These are phyloP conservation scores for Neofusicoccum parvum DNA, from an alignment of 2,329 filamentous ascomycete species.

Conservation along the genomic window DNA sequence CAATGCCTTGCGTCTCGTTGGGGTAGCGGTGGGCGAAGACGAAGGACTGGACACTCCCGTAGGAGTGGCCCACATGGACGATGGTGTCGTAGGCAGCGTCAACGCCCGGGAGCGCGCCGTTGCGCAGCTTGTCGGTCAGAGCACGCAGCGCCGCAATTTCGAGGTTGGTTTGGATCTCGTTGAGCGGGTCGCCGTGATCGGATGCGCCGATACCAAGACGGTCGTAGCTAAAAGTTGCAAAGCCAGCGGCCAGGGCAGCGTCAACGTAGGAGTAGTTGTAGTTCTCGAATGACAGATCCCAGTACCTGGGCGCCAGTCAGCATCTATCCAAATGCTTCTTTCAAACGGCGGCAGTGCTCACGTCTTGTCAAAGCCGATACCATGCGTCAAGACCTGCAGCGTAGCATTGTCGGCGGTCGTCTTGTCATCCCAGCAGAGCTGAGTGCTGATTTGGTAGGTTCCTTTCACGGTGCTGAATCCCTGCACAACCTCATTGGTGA, in stretches of 20 bases:
- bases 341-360: constrained; percentile 24
- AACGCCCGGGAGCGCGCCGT: constrained; percentile 49
- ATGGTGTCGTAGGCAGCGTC: constrained; percentile 45
- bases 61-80: constrained; percentile 66
- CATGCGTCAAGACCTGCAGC: constrained; percentile 55
- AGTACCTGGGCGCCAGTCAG: constrained; percentile 52
- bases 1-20: constrained; percentile 57
- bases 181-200: constrained; percentile 60
- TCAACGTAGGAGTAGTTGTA: constrained; percentile 66
- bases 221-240: constrained; percentile 63
- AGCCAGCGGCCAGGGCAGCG: constrained; percentile 57
- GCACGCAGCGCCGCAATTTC: constrained; percentile 61
- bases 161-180: constrained; percentile 60
- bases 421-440: constrained; percentile 61
- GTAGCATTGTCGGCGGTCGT: constrained; percentile 36
- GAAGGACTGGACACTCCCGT: constrained; percentile 62
- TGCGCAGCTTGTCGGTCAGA: constrained; percentile 55
- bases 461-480: constrained; percentile 56
- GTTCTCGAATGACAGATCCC: constrained; percentile 60
- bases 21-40: constrained; percentile 57
- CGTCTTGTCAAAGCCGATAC: constrained; percentile 57
- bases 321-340: neutral
- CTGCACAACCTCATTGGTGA: constrained; percentile 46
- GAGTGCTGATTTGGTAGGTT: constrained; percentile 60
- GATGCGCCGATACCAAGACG: constrained; percentile 64